A percentile compares a stretch with the other conserved stretches of the same genome.
These are phyloP conservation scores for Diaporthe ilicicola DNA, from an alignment of 2,329 filamentous ascomycete genomes.

Conservation along the genomic window DNA sequence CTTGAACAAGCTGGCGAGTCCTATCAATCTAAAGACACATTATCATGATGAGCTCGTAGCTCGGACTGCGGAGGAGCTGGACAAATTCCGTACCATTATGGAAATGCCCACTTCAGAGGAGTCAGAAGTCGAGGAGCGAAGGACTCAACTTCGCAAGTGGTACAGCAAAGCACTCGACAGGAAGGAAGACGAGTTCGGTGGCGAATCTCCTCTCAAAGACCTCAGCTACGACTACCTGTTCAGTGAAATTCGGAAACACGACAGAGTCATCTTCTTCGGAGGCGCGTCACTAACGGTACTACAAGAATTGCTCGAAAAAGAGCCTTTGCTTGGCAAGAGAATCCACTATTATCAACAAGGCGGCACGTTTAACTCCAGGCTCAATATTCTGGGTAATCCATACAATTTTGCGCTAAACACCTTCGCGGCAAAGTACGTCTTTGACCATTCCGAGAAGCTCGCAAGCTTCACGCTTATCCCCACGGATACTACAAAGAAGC, in stretches of 20 bases:
- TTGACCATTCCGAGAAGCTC: conserved; percentile 6
- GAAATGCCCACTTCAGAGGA: neutral
- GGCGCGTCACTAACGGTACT: conserved; percentile 32
- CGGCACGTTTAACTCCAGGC: conserved; percentile 29
- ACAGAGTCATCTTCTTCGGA: conserved; percentile 29
- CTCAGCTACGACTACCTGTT: conserved; percentile 21
- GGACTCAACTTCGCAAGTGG: conserved; percentile 21
- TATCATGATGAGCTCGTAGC: conserved; percentile 33
- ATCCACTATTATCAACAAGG: conserved; percentile 31
- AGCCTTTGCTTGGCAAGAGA: conserved; percentile 21
- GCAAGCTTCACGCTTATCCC: conserved; percentile 29
- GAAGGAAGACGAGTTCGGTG: conserved; percentile 25
- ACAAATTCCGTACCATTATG: conserved; percentile 18
- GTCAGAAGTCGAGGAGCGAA: neutral
- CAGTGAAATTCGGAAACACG: conserved; percentile 24
- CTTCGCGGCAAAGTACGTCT: conserved; percentile 29
- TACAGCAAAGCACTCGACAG: conserved; percentile 25
- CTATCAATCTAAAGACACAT: conserved; percentile 33
- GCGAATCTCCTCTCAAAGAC: neutral
- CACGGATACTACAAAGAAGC: conserved; percentile 32
- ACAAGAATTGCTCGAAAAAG: conserved; percentile 19
- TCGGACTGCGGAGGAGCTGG: conserved; percentile 27
- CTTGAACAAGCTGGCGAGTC: conserved; percentile 18
- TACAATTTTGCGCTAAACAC: conserved; percentile 32
- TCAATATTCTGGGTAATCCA: conserved; percentile 34